A percentile compares a stretch with the other conserved stretches of the same genome.
phyloP scores from a whole-genome alignment of 805 yeast genomes.

The Monosporozyma aquatica region DNA sequence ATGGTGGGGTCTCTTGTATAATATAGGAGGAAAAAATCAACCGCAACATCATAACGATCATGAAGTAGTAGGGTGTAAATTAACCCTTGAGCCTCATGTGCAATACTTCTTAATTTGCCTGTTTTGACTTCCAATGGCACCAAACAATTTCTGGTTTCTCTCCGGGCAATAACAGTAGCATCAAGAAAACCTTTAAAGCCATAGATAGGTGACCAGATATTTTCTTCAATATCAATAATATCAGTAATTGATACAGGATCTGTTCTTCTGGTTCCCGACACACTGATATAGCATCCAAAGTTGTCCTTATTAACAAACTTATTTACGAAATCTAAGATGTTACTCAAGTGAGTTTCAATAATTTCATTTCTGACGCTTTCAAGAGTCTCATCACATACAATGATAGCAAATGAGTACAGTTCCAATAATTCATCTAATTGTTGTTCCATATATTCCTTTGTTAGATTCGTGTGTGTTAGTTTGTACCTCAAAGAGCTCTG shows the following conservation, averaged over 20 bases:
- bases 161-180: constrained; percentile 63
- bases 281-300: constrained; percentile 15
- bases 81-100: constrained; percentile 81
- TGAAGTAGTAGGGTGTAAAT: constrained; percentile 69
- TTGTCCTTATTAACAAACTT: constrained; percentile 34
- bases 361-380: constrained; percentile 38
- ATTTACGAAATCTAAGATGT: constrained; percentile 46
- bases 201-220: constrained; percentile 81
- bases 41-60: constrained; percentile 68
- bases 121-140: constrained; percentile 89
- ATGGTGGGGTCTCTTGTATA: constrained; percentile 59
- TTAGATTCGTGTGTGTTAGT: constrained; percentile 19
- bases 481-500: constrained; percentile 38
- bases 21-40: constrained; percentile 56
- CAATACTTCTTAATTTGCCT: constrained; percentile 50
- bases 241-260: constrained; percentile 47
- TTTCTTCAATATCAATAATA: constrained; percentile 79
- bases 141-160: constrained; percentile 38
- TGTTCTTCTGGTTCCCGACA: constrained; percentile 28
- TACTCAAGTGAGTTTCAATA: constrained; percentile 37
- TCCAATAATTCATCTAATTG: constrained; percentile 36
- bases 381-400: constrained; percentile 43
- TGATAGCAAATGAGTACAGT: constrained; percentile 40
- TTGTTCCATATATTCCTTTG: constrained; percentile 23
- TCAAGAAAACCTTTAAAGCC: constrained; percentile 89